These are phyloP conservation scores for Letharia columbiana DNA, from an alignment of 495 filamentous ascomycete genomes.

Conservation along the genomic window DNA sequence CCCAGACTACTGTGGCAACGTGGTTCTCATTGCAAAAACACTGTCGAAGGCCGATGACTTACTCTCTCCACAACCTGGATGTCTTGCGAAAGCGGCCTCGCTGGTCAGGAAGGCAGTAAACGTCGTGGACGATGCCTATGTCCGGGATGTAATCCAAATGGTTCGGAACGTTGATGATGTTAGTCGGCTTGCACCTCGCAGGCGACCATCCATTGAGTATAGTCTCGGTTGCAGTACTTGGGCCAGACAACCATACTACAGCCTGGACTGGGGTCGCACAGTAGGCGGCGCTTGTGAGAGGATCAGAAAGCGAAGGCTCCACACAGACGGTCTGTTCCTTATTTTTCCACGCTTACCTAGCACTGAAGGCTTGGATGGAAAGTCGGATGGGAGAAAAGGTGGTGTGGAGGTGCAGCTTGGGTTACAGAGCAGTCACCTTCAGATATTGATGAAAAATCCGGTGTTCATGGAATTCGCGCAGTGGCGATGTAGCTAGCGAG, in stretches of 20 bases:
- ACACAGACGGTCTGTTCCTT: slow-evolving; percentile 5
- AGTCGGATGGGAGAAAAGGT: background rate
- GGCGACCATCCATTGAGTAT: slow-evolving; percentile 1
- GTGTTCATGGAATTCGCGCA: slow-evolving; percentile 6
- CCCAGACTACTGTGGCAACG: slow-evolving; percentile 16
- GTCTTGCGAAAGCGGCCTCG: slow-evolving; percentile 6
- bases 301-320: slow-evolving; percentile 5
- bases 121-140: slow-evolving; percentile 13
- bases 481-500: slow-evolving; percentile 6
- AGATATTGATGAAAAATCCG: background rate
- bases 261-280: slow-evolving; percentile 15
- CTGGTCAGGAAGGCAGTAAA: slow-evolving; percentile 7
- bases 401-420: slow-evolving; percentile 13
- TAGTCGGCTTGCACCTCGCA: slow-evolving; percentile 11
- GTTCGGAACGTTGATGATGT: slow-evolving; percentile 11
- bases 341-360: slow-evolving; percentile 9
- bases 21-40: slow-evolving; percentile 16
- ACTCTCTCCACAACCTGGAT: slow-evolving; percentile 1
- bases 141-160: slow-evolving; percentile 13
- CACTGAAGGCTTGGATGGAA: background rate
- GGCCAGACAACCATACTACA: slow-evolving; percentile 14
- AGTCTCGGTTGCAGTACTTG: slow-evolving; percentile 11
- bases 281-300: slow-evolving; percentile 13
- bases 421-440: background rate
- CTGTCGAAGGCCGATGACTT: background rate